Base-by-base conservation (phyloP, 2,329 filamentous ascomycete species). In the Phialophora chinensis region DNA sequence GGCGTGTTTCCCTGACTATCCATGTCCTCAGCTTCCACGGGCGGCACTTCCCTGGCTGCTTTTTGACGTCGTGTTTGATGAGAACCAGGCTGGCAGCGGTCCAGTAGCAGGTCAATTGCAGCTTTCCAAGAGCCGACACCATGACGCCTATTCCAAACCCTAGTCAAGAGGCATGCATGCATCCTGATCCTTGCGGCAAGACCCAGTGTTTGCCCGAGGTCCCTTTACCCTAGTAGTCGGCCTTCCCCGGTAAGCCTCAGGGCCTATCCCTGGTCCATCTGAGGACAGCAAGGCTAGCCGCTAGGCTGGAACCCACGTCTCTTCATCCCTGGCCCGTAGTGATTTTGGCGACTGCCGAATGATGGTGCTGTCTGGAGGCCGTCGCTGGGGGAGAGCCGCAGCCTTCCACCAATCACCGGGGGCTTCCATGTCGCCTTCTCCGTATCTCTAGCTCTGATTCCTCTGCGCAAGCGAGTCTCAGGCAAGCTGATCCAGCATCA, bases 401-500 rank as follows among this genome's bases (percentile, higher is more conserved):
- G n/a, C 20, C 25, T 23, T n/a, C 47, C 11, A 17, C 49, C 59
- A 61, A 61, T 61, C 47, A 61, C 49, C 8, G 10, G 17, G 7
- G 3, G 47, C 6, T 25, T 17, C 52, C 33, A 2, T 11, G 14
- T 55, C 60, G 38, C 60, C 60, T 62, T 52, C 59, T 44, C 59
- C 47, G 59, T 61, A 12, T 53, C 31, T 23, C 49, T 56, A 25
- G 29, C 56, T n/a, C n/a, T n/a, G n/a, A n/a, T n/a, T n/a, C n/a
- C n/a, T n/a, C n/a, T 31, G 57, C 23, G 20, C 11, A 55, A 44
- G 42, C 53, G 53, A 62, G 61, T 63, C 54, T 63, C 61, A 52
- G 38, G 54, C 47, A 60, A 62, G 61, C 62, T 58, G 62, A 57
- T 65, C 58, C 55, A 59, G 47, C 55, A 60, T 60, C 38, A 58